phyloP scores from a whole-genome alignment of 2,329 filamentous ascomycete species.

The Lachnellula hyalina region DNA sequence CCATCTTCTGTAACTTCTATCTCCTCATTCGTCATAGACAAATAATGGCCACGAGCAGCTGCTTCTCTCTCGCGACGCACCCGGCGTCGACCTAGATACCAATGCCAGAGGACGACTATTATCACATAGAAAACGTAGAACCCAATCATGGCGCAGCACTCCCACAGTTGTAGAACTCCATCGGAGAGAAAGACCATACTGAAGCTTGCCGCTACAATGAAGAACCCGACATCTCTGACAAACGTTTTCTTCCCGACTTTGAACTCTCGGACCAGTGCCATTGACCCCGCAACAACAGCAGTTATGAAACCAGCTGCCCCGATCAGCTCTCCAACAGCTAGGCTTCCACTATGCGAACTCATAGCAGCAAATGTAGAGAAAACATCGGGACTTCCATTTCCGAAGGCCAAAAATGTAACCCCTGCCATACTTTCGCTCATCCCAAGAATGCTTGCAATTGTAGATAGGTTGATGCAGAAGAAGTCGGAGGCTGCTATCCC shows the following conservation, averaged over 20 bases:
- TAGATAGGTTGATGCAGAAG: constrained; percentile 94
- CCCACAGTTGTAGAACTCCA: constrained; percentile 78
- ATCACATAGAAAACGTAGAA: constrained; percentile 89
- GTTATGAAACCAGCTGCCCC: constrained; percentile 96
- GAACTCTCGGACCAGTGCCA: constrained; percentile 95
- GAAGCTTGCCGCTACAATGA: constrained; percentile 79
- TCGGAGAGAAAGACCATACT: constrained; percentile 84
- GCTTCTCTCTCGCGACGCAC: constrained; percentile 60
- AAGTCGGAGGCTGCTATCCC: constrained; percentile 98
- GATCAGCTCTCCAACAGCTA: constrained; percentile 92
- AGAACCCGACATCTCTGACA: constrained; percentile 86
- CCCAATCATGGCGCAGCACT: constrained; percentile 82
- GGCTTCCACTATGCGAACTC: constrained; percentile 92
- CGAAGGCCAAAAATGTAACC: constrained; percentile 93
- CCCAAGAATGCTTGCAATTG: constrained; percentile 80
- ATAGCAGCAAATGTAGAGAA: constrained; percentile 99
- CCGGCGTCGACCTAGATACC: constrained; percentile 63
- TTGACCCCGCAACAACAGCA: constrained; percentile 90
- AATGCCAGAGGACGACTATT: constrained; percentile 89
- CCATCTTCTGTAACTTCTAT: constrained; percentile 62
- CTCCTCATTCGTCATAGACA: constrained; percentile 48
- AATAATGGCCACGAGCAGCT: constrained; percentile 68
- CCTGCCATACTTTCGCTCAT: constrained; percentile 95
- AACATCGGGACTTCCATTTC: constrained; percentile 95
- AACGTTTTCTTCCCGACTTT: constrained; percentile 86